Conservation (phyloP, 2,329 filamentous ascomycete species). For the Beauveria bassiana region DNA sequence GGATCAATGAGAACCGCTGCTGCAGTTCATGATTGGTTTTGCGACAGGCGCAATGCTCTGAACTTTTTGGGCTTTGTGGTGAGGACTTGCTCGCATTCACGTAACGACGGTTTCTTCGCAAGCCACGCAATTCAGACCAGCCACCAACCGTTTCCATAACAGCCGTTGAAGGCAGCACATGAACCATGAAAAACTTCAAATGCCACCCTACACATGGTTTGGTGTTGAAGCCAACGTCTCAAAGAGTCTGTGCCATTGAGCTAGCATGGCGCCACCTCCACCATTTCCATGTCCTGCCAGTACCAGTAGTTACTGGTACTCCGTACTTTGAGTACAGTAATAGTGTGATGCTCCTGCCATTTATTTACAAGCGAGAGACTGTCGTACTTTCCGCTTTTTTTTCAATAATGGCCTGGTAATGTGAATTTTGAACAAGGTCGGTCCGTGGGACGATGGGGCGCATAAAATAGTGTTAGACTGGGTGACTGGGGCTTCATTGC, state of each 20-base stretch:
- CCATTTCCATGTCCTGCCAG: neutral
- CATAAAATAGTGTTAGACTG: neutral
- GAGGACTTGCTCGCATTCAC: neutral
- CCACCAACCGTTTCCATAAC: neutral
- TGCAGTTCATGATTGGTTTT: neutral
- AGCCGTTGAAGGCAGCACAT: neutral
- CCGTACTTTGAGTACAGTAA: neutral
- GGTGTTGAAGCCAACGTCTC: neutral
- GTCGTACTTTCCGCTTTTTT: neutral
- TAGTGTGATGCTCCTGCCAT: neutral
- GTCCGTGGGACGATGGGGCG: neutral
- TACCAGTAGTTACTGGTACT: too few relatives aligned
- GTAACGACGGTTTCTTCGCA: neutral
- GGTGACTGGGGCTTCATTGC: neutral
- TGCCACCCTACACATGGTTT: neutral
- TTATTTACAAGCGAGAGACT: neutral
- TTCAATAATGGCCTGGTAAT: neutral
- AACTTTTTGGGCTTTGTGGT: neutral
- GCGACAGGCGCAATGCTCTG: neutral
- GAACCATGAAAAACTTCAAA: neutral
- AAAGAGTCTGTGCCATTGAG: neutral
- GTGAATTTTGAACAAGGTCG: neutral
- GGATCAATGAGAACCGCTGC: neutral
- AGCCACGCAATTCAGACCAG: neutral
- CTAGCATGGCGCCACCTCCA: conserved; percentile 2